A percentile compares a stretch with the other conserved stretches of the same genome.
These are phyloP conservation scores for Monascus purpureus DNA, from an alignment of 495 filamentous ascomycete species.

Conservation along the genomic window DNA sequence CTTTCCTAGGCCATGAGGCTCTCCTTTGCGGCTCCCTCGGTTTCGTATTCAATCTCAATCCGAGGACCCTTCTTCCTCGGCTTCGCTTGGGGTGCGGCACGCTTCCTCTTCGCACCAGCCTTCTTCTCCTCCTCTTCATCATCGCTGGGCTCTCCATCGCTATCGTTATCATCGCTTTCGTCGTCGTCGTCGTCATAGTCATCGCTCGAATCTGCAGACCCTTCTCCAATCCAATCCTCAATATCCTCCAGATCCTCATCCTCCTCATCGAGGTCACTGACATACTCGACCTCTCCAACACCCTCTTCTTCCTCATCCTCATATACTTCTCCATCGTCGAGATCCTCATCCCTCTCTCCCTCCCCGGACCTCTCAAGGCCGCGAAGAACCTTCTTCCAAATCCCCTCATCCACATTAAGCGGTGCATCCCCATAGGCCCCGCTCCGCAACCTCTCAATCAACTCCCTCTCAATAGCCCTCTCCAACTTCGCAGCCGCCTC, in stretches of 20 bases:
- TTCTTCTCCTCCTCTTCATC: constrained; percentile 27
- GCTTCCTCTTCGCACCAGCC: constrained; percentile 57
- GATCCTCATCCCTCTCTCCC: constrained; percentile 70
- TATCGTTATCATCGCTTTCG: constrained; percentile 37
- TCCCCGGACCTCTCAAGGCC: constrained; percentile 80
- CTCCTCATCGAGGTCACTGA: constrained; percentile 55
- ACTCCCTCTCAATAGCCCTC: constrained; percentile 86
- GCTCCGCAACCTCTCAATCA: constrained; percentile 80
- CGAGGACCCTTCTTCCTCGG: constrained; percentile 53
- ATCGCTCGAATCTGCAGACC: constrained; percentile 41
- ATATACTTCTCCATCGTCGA: constrained; percentile 76
- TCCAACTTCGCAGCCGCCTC: constrained; percentile 90
- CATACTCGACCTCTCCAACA: constrained; percentile 73
- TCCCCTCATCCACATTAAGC: constrained; percentile 79
- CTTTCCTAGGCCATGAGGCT: constrained; percentile 27
- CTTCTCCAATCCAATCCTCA: constrained; percentile 57
- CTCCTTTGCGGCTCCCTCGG: constrained; percentile 39
- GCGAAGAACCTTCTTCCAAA: constrained; percentile 95
- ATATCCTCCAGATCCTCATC: constrained; percentile 54
- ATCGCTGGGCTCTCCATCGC: constrained; percentile 28
- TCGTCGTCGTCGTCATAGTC: constrained; percentile 38
- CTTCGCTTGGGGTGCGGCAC: constrained; percentile 39
- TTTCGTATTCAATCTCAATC: constrained; percentile 61
- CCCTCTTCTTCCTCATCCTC: constrained; percentile 60
- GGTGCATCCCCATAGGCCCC: constrained; percentile 93